Base-by-base conservation (phyloP, 2,329 filamentous ascomycete genomes). In the Nigrograna mackinnonii region DNA sequence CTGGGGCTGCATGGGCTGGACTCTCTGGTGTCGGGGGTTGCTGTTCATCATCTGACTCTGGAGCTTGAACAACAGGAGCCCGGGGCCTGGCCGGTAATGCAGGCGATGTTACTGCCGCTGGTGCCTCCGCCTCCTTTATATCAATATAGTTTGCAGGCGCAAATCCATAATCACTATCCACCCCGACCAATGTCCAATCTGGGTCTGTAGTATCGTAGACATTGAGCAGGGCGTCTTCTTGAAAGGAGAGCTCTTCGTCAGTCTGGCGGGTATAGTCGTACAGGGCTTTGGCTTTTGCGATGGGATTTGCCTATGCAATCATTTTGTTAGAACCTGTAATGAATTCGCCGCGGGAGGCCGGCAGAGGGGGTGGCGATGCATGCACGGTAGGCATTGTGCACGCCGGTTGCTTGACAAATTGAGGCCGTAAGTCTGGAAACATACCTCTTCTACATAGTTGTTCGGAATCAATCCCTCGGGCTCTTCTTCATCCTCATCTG, bases 241-340 rank as follows among this genome's bases (percentile, higher is more conserved):
- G 82, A 66, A 99, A 97, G 18, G 92, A 97, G 7, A 99, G 78
- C 71, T 99, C 94, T 71, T 99, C 94, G 64, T 99, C 94, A 18
- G 94, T 99, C 73, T 99, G 94, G 58, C 92, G 84, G 37, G 89
- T 89, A 69, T 99, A 99, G 69, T 99, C 94, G 75, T 92, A 99
- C n/a, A 97, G 81, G n/a, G 94, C 89, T 68, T 87, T 91, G 37
- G 92, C 94, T 54, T 85, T 79, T 48, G 82, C 76, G 48, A 82
- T 70, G 18, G 87, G 81, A 58, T 79, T 74, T 44, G 85, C 85
- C 84, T 89, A 55, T 21, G n/a, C n/a, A n/a, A n/a, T n/a, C n/a
- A n/a, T n/a, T n/a, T n/a, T n/a, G n/a, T n/a, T n/a, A n/a, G n/a
- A n/a, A n/a, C n/a, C n/a, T n/a, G n/a, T n/a, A n/a, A n/a, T n/a